phyloP scores from a whole-genome alignment of 352 stramenopile species.

The Pythium guiyangense region DNA sequence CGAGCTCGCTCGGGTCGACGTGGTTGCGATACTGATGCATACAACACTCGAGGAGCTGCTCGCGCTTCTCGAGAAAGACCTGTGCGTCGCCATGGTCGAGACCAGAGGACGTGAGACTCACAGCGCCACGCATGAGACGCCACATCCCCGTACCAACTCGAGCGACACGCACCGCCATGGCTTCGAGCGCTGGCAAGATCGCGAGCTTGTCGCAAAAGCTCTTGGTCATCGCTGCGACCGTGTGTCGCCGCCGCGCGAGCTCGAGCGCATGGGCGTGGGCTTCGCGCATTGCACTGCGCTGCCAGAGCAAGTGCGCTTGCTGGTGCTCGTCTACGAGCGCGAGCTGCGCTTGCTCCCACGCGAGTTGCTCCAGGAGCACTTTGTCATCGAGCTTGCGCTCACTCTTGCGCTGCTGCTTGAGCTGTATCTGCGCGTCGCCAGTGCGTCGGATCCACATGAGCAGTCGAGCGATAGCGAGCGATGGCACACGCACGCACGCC shows the following conservation, averaged over 20 bases:
- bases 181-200: constrained; percentile 20
- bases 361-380: constrained; percentile 25
- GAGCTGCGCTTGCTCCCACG: constrained; percentile 32
- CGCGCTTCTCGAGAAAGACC: constrained; percentile 24
- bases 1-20: constrained; percentile 10
- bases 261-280: constrained; percentile 23
- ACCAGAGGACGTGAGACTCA: no score
- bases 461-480: neutral
- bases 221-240: constrained; percentile 21
- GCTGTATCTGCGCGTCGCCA: constrained; percentile 17
- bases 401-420: constrained; percentile 13
- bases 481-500: no score
- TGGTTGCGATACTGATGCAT: constrained; percentile 20
- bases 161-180: constrained; percentile 21
- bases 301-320: constrained; percentile 3
- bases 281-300: constrained; percentile 19
- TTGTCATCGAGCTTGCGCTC: constrained; percentile 26
- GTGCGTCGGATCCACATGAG: neutral
- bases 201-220: constrained; percentile 47
- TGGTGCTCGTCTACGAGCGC: constrained; percentile 13
- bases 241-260: constrained; percentile 20
- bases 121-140: no score
- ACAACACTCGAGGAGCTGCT: constrained; percentile 23
- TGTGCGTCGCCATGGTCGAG: no score
- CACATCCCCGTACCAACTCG: no score